Percentiles rank a stretch among this genome's conserved stretches.
These are phyloP conservation scores for Leishmania gerbilli DNA, from an alignment of 208 protist species.

Conservation along the genomic window DNA sequence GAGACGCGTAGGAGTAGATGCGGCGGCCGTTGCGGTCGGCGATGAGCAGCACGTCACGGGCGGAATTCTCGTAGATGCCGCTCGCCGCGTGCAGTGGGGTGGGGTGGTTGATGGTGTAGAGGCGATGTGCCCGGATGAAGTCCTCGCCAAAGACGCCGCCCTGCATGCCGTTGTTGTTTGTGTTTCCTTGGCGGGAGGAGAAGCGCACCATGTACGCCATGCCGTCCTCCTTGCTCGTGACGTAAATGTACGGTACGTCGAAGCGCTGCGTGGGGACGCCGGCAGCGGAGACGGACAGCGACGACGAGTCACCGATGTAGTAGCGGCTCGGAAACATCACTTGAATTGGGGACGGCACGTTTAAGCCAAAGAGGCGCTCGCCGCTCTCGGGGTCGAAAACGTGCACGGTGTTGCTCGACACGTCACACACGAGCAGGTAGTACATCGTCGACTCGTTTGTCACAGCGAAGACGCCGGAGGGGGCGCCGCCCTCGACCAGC, in stretches of 20 bases:
- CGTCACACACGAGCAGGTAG: conserved; percentile 85
- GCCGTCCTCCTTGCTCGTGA: conserved; percentile 89
- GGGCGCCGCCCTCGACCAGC: conserved; percentile 64
- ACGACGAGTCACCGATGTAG: conserved; percentile 18
- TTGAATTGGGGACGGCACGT: conserved; percentile 83
- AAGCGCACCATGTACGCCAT: conserved; percentile 83
- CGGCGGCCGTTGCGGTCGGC: conserved; percentile 80
- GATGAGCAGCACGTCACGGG: conserved; percentile 72
- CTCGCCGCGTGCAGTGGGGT: conserved; percentile 60
- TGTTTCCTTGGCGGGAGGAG: conserved; percentile 22
- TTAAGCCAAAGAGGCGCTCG: conserved; percentile 69
- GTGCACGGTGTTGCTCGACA: conserved; percentile 64
- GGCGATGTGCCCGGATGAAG: conserved; percentile 34
- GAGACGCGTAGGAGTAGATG: conserved; percentile 70
- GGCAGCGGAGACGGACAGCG: conserved; percentile 11
- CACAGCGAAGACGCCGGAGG: conserved; percentile 51
- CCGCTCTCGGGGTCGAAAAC: conserved; percentile 79
- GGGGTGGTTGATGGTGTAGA: conserved; percentile 52
- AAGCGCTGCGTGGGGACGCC: conserved; percentile 32
- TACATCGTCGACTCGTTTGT: conserved; percentile 49
- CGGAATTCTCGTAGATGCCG: conserved; percentile 84
- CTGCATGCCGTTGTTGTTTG: conserved; percentile 31
- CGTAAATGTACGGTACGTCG: conserved; percentile 78
- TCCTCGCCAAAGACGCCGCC: conserved; percentile 30
- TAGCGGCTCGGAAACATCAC: conserved; percentile 72